Conservation (phyloP, 208 protist species). For the Acanthamoeba culbertsoni region DNA sequence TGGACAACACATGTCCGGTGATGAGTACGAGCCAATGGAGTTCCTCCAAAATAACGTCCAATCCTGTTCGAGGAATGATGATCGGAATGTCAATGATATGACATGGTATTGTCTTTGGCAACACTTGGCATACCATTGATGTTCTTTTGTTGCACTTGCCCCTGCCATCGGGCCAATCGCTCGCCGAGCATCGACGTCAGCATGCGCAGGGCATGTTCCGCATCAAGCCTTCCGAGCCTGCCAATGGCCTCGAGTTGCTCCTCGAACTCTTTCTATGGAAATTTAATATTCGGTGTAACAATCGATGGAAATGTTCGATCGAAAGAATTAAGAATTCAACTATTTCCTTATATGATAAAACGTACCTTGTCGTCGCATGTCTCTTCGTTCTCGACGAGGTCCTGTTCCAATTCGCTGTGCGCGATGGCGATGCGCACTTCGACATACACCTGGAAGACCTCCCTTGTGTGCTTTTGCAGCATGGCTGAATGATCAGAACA, state of each 20-base stretch:
- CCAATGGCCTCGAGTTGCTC: constrained; percentile 25
- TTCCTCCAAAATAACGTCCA: constrained; percentile 3
- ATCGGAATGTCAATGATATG: background rate
- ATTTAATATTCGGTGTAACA: background rate
- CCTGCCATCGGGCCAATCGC: background rate
- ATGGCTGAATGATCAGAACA: too few species aligned
- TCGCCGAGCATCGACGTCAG: background rate
- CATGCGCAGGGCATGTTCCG: background rate
- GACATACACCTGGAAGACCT: constrained; percentile 33
- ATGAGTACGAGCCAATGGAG: constrained; percentile 28
- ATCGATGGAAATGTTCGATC: background rate
- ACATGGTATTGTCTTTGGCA: background rate
- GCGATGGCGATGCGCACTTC: background rate
- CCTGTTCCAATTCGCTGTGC: background rate
- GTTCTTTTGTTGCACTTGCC: background rate
- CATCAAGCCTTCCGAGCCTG: background rate
- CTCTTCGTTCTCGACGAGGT: constrained; percentile 37
- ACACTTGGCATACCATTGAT: background rate
- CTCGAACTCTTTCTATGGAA: background rate
- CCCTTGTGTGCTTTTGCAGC: background rate
- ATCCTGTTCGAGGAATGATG: background rate
- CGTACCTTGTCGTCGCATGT: constrained; percentile 25
- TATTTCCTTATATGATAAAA: background rate
- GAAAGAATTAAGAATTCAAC: too few species aligned
- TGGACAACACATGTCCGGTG: background rate